phyloP scores from a whole-genome alignment of 2,329 filamentous ascomycete species.

The Claviceps maximensis region DNA sequence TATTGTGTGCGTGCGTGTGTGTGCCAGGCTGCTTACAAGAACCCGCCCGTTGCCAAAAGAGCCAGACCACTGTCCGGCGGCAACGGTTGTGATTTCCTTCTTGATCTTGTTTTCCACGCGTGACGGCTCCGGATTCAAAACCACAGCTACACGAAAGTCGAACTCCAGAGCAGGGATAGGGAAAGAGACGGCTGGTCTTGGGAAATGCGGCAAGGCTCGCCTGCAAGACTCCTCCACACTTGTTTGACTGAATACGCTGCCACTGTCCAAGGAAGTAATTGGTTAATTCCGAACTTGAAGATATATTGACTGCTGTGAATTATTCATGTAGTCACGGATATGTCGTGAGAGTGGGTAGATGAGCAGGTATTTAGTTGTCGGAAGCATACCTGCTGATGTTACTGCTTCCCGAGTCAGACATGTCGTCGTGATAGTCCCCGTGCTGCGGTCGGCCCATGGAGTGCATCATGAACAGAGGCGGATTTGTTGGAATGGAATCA shows the following conservation, averaged over 20 bases:
- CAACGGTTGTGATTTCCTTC: constrained; percentile 36
- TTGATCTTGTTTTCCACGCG: constrained; percentile 29
- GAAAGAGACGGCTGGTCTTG: constrained; percentile 28
- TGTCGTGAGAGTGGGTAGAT: neutral
- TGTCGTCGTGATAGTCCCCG: constrained; percentile 6
- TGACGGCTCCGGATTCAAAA: constrained; percentile 28
- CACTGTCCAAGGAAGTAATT: neutral
- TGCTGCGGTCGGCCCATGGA: neutral
- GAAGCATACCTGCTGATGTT: constrained; percentile 5
- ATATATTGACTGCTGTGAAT: too few species aligned
- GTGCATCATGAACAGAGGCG: constrained; percentile 1
- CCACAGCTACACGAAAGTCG: constrained; percentile 37
- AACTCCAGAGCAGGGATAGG: constrained; percentile 33
- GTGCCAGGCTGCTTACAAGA: constrained; percentile 22
- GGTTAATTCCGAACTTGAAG: constrained; percentile 4
- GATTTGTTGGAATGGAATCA: neutral
- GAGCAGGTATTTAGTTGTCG: neutral
- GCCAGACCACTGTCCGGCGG: constrained; percentile 33
- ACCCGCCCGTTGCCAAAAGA: constrained; percentile 35
- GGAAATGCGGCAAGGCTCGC: constrained; percentile 25
- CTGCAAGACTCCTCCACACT: constrained; percentile 26
- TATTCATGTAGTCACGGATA: too few species aligned
- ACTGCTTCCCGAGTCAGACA: constrained; percentile 8
- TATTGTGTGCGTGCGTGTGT: neutral
- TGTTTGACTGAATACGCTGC: constrained; percentile 9